These are phyloP conservation scores for Saccharomycopsis sp. DNA, from an alignment of 805 yeast genomes.

Conservation along the genomic window DNA sequence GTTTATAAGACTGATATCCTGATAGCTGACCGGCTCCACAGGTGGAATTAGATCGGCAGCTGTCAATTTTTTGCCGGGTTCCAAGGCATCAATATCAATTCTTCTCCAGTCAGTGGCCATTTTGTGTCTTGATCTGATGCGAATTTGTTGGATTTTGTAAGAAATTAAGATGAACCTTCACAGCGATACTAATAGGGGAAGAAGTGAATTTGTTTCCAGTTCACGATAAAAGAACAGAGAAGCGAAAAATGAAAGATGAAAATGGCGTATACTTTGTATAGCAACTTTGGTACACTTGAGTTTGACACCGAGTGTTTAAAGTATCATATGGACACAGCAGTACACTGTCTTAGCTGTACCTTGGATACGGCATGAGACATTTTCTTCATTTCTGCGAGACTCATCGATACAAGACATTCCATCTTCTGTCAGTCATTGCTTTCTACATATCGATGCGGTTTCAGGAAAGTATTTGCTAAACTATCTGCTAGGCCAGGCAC, in stretches of 20 bases:
- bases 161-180: no score
- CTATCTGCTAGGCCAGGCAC: no score
- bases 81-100: conserved; percentile 87
- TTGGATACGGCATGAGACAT: no score
- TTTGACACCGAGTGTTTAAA: no score
- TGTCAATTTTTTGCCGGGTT: conserved; percentile 68
- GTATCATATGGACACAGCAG: no score
- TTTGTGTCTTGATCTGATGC: conserved; percentile 27
- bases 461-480: background rate
- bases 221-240: background rate
- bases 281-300: background rate
- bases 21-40: conserved; percentile 41
- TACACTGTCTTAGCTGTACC: no score
- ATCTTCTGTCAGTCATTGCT: background rate
- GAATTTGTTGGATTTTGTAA: no score
- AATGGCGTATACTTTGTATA: background rate
- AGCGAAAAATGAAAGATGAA: background rate
- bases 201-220: background rate
- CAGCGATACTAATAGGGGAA: background rate
- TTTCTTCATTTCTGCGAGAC: background rate
- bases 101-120: conserved; percentile 68
- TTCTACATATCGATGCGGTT: background rate
- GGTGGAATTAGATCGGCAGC: conserved; percentile 58
- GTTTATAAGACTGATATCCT: conserved; percentile 49
- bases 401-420: background rate